phyloP scores from a whole-genome alignment of 2,329 filamentous ascomycete species.

The Macroventuria anomochaeta region DNA sequence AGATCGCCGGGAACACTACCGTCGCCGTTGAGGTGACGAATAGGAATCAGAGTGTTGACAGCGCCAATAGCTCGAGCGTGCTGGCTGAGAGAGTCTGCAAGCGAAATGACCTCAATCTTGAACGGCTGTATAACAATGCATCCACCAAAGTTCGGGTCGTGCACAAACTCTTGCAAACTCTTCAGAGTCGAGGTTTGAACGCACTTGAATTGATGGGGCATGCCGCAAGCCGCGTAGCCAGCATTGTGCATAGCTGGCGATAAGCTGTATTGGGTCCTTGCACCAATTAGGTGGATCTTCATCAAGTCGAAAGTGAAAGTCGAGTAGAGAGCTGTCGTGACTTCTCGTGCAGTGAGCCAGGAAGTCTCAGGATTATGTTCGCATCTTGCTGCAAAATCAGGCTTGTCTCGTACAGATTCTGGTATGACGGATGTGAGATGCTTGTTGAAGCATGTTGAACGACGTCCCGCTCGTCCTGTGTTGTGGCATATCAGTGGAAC shows the following conservation, averaged over 20 bases:
- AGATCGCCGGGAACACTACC: slow-evolving; percentile 63
- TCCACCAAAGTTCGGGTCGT: slow-evolving; percentile 72
- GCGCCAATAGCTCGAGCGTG: slow-evolving; percentile 78
- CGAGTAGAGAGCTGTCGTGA: slow-evolving; percentile 69
- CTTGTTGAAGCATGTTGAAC: slow-evolving; percentile 71
- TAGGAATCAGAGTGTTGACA: slow-evolving; percentile 76
- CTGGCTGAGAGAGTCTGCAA: slow-evolving; percentile 70
- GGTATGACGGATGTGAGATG: slow-evolving; percentile 68
- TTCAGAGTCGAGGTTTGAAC: slow-evolving; percentile 68
- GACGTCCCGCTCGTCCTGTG: slow-evolving; percentile 66
- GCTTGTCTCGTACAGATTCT: slow-evolving; percentile 49
- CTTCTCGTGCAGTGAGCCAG: slow-evolving; percentile 66
- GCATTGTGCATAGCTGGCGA: slow-evolving; percentile 81
- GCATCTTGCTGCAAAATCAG: slow-evolving; percentile 47
- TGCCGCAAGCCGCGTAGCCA: slow-evolving; percentile 69
- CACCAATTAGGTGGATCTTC: slow-evolving; percentile 77
- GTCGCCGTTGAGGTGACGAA: slow-evolving; percentile 65
- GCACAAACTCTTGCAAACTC: slow-evolving; percentile 68
- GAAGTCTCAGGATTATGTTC: slow-evolving; percentile 50
- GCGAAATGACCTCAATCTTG: slow-evolving; percentile 72
- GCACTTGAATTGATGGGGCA: slow-evolving; percentile 71
- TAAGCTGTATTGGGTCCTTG: slow-evolving; percentile 72
- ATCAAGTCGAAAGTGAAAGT: slow-evolving; percentile 72
- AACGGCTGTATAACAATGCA: slow-evolving; percentile 75
- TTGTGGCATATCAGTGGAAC: slow-evolving; percentile 70